Conservation (phyloP, 2,329 filamentous ascomycete genomes). For the Fusarium fracticaudum region DNA sequence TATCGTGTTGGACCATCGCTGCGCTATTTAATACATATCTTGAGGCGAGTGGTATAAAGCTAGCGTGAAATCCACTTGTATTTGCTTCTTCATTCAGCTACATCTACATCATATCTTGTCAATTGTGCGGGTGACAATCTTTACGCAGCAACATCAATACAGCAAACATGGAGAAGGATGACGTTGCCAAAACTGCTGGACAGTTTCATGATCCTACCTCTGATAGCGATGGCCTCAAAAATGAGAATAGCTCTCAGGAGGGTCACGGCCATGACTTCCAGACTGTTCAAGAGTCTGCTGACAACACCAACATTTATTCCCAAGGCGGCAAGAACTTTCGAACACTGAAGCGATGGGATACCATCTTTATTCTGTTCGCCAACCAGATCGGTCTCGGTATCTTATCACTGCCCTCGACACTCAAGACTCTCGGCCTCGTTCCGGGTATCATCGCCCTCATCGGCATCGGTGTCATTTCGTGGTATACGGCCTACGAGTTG, state of each 20-base stretch:
- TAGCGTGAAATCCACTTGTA: not conserved
- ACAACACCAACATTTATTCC: conserved; percentile 33
- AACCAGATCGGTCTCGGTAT: conserved; percentile 44
- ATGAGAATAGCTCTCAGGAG: conserved; percentile 1
- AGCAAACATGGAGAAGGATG: conserved; percentile 17
- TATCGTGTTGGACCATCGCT: conserved; percentile 14
- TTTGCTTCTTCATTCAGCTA: not conserved
- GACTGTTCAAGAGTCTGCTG: conserved; percentile 17
- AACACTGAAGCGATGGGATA: conserved; percentile 38
- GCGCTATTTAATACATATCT: conserved; percentile 5
- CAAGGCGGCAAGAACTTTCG: conserved; percentile 40
- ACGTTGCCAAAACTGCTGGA: not conserved
- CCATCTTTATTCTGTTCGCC: conserved; percentile 38
- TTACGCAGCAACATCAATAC: not conserved
- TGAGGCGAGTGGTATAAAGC: conserved; percentile 17
- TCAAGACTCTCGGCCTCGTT: conserved; percentile 71
- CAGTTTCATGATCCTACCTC: conserved; percentile 24
- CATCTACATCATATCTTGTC: not conserved
- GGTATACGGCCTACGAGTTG: conserved; percentile 56
- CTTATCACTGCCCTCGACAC: conserved; percentile 76
- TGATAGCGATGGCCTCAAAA: conserved; percentile 24
- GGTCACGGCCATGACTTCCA: conserved; percentile 31
- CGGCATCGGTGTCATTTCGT: conserved; percentile 71
- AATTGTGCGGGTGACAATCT: conserved; percentile 2
- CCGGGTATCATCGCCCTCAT: conserved; percentile 75